Conservation (phyloP, 2,329 filamentous ascomycete species). For the Daldinia sp. region DNA sequence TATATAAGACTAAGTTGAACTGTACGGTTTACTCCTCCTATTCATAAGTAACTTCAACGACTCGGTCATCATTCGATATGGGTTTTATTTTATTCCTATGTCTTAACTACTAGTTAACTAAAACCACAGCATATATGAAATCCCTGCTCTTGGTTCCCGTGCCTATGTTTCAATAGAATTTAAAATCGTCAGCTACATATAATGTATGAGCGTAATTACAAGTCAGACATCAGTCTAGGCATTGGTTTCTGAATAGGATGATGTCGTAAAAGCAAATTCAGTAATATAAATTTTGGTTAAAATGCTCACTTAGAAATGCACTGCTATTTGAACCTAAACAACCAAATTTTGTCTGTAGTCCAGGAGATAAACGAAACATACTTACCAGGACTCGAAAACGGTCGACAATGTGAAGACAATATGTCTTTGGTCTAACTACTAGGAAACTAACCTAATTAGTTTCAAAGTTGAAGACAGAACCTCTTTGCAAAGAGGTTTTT, state of each 20-base stretch:
- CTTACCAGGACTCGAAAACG: not conserved
- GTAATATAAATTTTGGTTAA: not conserved
- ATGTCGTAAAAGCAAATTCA: too few relatives aligned
- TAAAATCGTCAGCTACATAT: not conserved
- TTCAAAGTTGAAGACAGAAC: not conserved
- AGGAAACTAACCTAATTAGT: slow-evolving; percentile 5
- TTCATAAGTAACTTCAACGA: too few relatives aligned
- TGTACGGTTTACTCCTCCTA: too few relatives aligned
- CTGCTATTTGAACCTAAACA: not conserved
- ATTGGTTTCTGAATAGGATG: not conserved
- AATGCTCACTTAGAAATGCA: not conserved
- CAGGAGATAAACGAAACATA: not conserved
- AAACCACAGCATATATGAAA: too few relatives aligned
- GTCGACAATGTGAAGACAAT: not conserved
- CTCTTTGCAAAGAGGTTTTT: not conserved
- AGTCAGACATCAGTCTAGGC: not conserved
- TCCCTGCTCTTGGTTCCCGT: too few relatives aligned
- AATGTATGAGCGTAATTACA: not conserved
- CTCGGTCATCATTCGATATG: too few relatives aligned
- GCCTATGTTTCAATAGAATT: too few relatives aligned
- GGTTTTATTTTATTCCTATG: too few relatives aligned
- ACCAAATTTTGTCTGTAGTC: not conserved
- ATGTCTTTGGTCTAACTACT: too few relatives aligned
- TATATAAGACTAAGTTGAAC: too few relatives aligned
- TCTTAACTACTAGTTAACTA: too few relatives aligned